phyloP scores from a whole-genome alignment of 495 filamentous ascomycete genomes.

The Lasiosphaeris hirsuta region DNA sequence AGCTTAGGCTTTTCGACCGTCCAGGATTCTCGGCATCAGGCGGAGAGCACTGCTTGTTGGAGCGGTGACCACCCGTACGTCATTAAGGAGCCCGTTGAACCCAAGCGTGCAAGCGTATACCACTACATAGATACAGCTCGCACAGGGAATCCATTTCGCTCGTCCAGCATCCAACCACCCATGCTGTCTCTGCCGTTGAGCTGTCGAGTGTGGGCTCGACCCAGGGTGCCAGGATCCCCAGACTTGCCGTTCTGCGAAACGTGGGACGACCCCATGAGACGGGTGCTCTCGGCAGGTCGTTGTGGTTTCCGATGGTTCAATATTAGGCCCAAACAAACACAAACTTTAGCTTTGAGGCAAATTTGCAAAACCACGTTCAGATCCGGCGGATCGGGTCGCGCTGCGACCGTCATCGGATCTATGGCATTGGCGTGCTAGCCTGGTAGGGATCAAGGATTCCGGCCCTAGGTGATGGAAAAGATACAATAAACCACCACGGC shows the following conservation, averaged over 20 bases:
- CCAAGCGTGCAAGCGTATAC: too few species aligned
- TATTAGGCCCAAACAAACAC: not conserved
- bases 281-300: conserved; percentile 8
- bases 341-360: not conserved
- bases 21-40: not conserved
- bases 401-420: not conserved
- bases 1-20: too few species aligned
- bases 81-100: too few species aligned
- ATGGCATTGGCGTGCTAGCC: too few species aligned
- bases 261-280: not conserved
- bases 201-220: too few species aligned
- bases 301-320: conserved; percentile 16
- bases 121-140: too few species aligned
- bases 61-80: not conserved
- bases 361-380: not conserved
- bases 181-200: not conserved
- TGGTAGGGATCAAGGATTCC: too few species aligned
- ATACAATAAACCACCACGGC: not conserved
- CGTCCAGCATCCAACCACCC: too few species aligned
- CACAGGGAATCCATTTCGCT: too few species aligned
- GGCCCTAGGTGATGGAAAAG: not conserved
- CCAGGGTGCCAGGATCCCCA: too few species aligned
- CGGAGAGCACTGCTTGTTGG: not conserved
- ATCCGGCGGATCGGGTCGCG: conserved; percentile 14
- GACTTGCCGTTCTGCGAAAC: conserved; percentile 1